Percentiles rank a stretch among this genome's conserved stretches.
Conservation (phyloP, 2,329 filamentous ascomycete genomes). For the Coniochaeta sp. region DNA sequence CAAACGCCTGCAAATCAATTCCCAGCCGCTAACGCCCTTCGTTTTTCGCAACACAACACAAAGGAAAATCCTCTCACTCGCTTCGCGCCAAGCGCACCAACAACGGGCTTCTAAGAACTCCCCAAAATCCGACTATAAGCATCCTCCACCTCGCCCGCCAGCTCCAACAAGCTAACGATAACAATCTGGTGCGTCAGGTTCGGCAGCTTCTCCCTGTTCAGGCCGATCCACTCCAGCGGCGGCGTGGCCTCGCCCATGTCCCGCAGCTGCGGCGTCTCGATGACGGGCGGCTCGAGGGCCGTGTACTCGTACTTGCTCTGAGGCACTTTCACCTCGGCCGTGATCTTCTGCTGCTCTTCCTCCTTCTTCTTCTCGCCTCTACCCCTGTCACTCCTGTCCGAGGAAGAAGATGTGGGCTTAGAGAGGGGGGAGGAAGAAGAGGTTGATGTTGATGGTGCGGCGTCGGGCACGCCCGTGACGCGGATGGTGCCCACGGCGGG, state of each 20-base stretch:
- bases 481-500: conserved; percentile 73
- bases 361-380: neutral
- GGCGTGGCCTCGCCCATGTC: conserved; percentile 99
- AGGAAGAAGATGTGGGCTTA: too few species aligned
- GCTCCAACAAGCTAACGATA: conserved; percentile 84
- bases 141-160: conserved; percentile 95
- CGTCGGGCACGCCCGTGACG: conserved; percentile 66
- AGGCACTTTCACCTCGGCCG: conserved; percentile 90
- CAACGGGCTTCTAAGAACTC: too few species aligned
- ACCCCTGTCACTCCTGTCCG: neutral
- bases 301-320: conserved; percentile 82
- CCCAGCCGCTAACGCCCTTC: too few species aligned
- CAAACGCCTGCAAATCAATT: too few species aligned
- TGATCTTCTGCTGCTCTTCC: conserved; percentile 74
- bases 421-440: too few species aligned
- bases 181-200: conserved; percentile 97
- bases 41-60: too few species aligned
- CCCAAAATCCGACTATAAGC: conserved; percentile 88
- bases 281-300: conserved; percentile 78
- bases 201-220: conserved; percentile 83
- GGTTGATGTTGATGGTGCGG: conserved; percentile 8
- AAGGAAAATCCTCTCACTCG: too few species aligned
- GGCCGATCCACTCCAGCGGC: conserved; percentile 91
- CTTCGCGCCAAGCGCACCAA: too few species aligned
- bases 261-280: conserved; percentile 90